Evolutionary conservation across 2,329 filamentous ascomycete genomes (phyloP), one percentile per base, ranked within the genome.

Genomic region (Thelonectria blattea): DNA sequence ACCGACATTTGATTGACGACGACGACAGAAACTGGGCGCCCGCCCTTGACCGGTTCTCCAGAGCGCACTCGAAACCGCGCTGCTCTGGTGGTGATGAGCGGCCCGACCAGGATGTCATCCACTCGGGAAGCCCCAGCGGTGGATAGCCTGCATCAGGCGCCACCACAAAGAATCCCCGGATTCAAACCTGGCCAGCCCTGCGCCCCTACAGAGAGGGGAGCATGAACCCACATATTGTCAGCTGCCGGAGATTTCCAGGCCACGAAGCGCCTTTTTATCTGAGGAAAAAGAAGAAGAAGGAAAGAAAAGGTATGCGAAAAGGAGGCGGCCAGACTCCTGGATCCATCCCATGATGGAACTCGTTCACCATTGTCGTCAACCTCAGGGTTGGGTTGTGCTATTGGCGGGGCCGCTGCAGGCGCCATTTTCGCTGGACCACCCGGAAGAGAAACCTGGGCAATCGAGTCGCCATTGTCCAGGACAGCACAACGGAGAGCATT

Each of bases 91-190:
- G 68, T 71, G 68, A 67, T 65, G 65, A 63, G 63, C 67, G 71
- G 67, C 65, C 56, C 62, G 67, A 70, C 69, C 68, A 68, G 68
- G 69, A 69, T 69, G 62, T 62, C 69, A 70, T 72, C 69, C 69
- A 71, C 69, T 65, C 60, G 65, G 66, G 67, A 71, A 71, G 66
- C 69, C 66, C 68, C 69, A 71, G 69, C 66, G 69, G 69, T 68
- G 69, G 66, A 66, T 68, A 70, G 62, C 68, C 67, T 63, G 68
- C 68, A 71, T 68, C 64, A 68, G 66, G 67, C 69, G 68, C 69
- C 69, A 71, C 69, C 66, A 61, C 66, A 68, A 61, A 63, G 64
- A 67, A 69, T 68, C 66, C 66, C 68, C 65, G 58, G 68, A 65
- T 64, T 69, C 64, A 67, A 70, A 69, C 61, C 66, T 62, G 55